Percentiles rank a stretch among this genome's conserved stretches.
Evolutionary conservation across 768 basidiomycete genomes (phyloP).

Genomic region (Mrakia blollopis): DNA sequence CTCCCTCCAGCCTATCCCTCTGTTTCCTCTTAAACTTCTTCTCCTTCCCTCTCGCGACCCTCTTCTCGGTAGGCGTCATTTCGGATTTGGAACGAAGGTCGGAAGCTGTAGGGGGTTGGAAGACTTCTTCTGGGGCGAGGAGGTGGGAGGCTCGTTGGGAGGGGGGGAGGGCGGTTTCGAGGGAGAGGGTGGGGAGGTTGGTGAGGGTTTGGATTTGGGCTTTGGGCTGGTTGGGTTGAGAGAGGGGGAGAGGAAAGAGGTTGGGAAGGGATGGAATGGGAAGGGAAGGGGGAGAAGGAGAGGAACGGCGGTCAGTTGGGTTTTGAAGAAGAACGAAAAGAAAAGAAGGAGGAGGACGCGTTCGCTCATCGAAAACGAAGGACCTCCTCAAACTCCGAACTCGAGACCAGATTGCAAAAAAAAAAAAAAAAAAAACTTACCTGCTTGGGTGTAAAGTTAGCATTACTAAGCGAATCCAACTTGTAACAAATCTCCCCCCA

Average conservation of each 20-base stretch:
- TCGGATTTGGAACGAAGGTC: constrained; percentile 65
- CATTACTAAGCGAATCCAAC: constrained; percentile 87
- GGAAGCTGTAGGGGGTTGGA: constrained; percentile 51
- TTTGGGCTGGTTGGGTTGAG: constrained; percentile 61
- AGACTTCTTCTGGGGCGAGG: constrained; percentile 91
- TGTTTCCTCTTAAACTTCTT: constrained; percentile 55
- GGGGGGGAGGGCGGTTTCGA: constrained; percentile 89
- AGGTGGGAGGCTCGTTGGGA: constrained; percentile 67
- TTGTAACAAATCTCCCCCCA: constrained; percentile 86
- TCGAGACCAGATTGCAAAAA: not conserved
- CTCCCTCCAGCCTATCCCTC: constrained; percentile 64
- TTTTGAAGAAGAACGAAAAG: not conserved
- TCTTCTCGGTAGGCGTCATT: constrained; percentile 79
- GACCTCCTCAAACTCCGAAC: not conserved
- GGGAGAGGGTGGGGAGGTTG: constrained; percentile 69
- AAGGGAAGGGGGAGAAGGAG: not conserved
- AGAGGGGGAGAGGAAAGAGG: not conserved
- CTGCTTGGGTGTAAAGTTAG: constrained; percentile 90
- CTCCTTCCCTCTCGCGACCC: constrained; percentile 51
- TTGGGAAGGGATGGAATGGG: too few relatives aligned
- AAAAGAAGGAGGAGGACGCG: constrained; percentile 5
- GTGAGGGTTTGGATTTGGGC: constrained; percentile 75
- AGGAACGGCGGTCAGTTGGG: too few relatives aligned
- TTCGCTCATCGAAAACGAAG: not conserved
- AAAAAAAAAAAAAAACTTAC: constrained; percentile 50